phyloP scores from a whole-genome alignment of 192 early-diverging fungal species.

The Podila epicladia region DNA sequence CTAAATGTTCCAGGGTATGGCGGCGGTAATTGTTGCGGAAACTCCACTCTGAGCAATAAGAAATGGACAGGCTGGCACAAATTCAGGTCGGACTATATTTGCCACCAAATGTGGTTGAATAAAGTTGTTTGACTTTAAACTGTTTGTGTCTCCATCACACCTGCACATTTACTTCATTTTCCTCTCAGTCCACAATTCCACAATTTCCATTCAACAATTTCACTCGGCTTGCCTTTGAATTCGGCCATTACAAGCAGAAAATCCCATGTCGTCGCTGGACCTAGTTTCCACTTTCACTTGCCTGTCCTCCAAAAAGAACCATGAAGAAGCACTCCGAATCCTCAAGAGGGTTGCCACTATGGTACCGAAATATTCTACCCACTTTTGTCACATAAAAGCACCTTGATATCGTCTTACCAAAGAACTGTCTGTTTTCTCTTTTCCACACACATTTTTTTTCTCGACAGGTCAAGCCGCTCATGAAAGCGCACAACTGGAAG shows the following conservation, averaged over 20 bases:
- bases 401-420: not conserved
- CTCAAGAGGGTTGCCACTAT: slow-evolving; percentile 53
- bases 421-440: not conserved
- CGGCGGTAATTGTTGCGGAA: slow-evolving; percentile 39
- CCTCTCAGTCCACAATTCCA: not conserved
- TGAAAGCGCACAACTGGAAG: slow-evolving; percentile 71
- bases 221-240: not conserved
- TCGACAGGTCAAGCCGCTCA: slow-evolving; percentile 72
- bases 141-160: not conserved
- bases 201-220: slow-evolving; percentile 3
- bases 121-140: not conserved
- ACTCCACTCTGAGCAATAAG: not conserved
- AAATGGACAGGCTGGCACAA: not conserved
- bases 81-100: not conserved
- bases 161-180: not conserved
- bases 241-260: not conserved
- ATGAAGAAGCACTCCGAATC: slow-evolving; percentile 54
- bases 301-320: slow-evolving; percentile 45
- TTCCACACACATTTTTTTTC: not conserved
- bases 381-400: not conserved
- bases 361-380: slow-evolving; percentile 15
- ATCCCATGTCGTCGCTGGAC: slow-evolving; percentile 5
- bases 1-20: slow-evolving; percentile 24
- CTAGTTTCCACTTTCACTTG: slow-evolving; percentile 20
- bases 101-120: slow-evolving; percentile 17